A percentile compares a stretch with the other conserved stretches of the same genome.
Conservation (phyloP, 495 filamentous ascomycete genomes). For the Thozetella sp. region DNA sequence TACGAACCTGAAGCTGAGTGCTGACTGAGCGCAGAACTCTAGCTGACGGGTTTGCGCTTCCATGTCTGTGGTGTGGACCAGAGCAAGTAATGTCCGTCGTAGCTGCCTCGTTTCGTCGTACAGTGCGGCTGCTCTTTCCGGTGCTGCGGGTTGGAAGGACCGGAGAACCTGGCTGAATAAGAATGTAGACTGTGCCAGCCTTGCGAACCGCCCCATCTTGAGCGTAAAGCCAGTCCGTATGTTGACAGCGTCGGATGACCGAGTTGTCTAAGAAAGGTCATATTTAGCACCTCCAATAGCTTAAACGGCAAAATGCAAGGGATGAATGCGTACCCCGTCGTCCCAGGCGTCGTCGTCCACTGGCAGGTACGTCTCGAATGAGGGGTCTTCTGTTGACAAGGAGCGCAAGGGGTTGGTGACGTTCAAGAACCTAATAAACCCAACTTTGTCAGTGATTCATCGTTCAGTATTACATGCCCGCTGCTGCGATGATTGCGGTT, state of each 20-base stretch:
- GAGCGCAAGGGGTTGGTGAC: constrained; percentile 28
- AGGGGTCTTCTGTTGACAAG: constrained; percentile 28
- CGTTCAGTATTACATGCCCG: constrained; percentile 2
- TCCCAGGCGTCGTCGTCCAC: constrained; percentile 31
- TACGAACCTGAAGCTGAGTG: constrained; percentile 25
- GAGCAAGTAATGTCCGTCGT: constrained; percentile 32
- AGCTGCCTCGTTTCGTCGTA: constrained; percentile 24
- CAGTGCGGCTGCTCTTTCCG: constrained; percentile 3
- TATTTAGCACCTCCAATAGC: background rate
- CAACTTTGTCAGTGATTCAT: too few relatives aligned
- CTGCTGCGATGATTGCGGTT: too few relatives aligned
- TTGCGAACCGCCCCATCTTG: constrained; percentile 23
- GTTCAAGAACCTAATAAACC: constrained; percentile 29
- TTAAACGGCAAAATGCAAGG: background rate
- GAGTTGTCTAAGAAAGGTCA: constrained; percentile 3
- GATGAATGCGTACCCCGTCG: constrained; percentile 11
- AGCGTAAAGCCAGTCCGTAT: constrained; percentile 16
- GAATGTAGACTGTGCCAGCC: constrained; percentile 23
- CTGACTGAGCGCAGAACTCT: constrained; percentile 8
- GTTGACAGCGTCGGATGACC: background rate
- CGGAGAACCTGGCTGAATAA: constrained; percentile 24
- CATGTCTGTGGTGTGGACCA: constrained; percentile 21
- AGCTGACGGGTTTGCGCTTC: constrained; percentile 10
- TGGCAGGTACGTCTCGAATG: constrained; percentile 27
- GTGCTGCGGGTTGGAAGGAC: constrained; percentile 4